Evolutionary conservation across 2,329 filamentous ascomycete genomes (phyloP).

Genomic region (Macrophomina phaseolina): DNA sequence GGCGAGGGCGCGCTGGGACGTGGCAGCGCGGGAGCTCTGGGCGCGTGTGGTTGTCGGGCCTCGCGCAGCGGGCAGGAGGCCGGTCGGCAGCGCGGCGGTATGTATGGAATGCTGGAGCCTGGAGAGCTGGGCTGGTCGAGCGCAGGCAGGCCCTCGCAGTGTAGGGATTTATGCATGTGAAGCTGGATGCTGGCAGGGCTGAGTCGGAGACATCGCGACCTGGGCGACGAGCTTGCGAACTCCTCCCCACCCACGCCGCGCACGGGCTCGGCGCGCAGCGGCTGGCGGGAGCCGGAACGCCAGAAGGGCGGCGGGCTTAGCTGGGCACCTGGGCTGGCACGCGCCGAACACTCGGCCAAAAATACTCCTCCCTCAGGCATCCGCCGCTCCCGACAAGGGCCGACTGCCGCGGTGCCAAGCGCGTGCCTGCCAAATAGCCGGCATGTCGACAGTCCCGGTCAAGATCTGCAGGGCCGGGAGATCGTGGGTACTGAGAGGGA

Average conservation of each 20-base stretch:
- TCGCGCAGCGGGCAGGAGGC: background rate
- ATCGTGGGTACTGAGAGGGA: constrained; percentile 4
- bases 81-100: background rate
- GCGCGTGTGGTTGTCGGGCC: background rate
- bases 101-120: constrained; percentile 9
- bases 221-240: constrained; percentile 7
- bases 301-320: background rate
- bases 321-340: constrained; percentile 17
- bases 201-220: constrained; percentile 8
- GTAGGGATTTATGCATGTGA: constrained; percentile 21
- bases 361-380: background rate
- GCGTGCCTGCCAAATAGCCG: constrained; percentile 15
- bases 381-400: constrained; percentile 12
- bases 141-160: background rate
- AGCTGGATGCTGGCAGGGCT: constrained; percentile 13
- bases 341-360: constrained; percentile 9
- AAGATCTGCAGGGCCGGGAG: constrained; percentile 25
- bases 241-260: constrained; percentile 18
- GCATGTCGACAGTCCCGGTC: constrained; percentile 17
- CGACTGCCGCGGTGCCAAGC: constrained; percentile 17
- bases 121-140: background rate
- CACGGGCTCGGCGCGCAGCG: constrained; percentile 15
- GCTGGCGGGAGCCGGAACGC: constrained; percentile 8
- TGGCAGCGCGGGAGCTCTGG: constrained; percentile 5
- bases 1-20: constrained; percentile 5